Percentiles rank a stretch among this genome's conserved stretches.
Evolutionary conservation across 2,329 filamentous ascomycete genomes (phyloP).

Genomic region (Colletotrichum liaoningense): DNA sequence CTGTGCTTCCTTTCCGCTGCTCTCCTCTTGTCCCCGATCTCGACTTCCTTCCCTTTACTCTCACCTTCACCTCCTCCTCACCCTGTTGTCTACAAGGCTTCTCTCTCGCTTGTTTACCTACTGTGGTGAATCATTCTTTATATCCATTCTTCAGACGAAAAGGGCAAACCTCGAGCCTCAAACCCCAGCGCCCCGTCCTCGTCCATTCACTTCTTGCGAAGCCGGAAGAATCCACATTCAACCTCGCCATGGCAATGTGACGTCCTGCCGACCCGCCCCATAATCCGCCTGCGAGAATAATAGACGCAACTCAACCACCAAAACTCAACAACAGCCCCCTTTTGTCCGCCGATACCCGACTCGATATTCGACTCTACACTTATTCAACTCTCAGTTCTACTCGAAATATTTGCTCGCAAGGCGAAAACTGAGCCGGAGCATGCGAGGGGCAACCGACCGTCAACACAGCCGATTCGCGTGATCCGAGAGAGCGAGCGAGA

Average conservation of each 20-base stretch:
- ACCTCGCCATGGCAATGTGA: conserved; percentile 33
- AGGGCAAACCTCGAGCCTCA: neutral
- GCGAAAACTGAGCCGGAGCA: conserved; percentile 18
- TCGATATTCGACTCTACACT: neutral
- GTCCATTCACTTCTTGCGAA: conserved; percentile 24
- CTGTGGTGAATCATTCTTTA: neutral
- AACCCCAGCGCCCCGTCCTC: neutral
- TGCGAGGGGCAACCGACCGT: conserved; percentile 23
- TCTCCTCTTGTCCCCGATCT: conserved; percentile 24
- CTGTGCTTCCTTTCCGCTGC: conserved; percentile 16
- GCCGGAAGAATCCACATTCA: conserved; percentile 7
- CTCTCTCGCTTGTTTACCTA: conserved; percentile 3
- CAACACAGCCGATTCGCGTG: conserved; percentile 23
- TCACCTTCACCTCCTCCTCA: conserved; percentile 17
- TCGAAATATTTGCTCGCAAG: neutral
- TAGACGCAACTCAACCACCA: conserved; percentile 16
- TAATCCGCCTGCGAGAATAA: conserved; percentile 31
- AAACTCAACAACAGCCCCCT: neutral
- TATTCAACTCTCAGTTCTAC: neutral
- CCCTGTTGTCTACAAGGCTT: conserved; percentile 15
- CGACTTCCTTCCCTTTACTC: conserved; percentile 26
- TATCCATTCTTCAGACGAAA: conserved; percentile 2
- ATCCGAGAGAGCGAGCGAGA: conserved; percentile 13
- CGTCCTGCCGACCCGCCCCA: conserved; percentile 34
- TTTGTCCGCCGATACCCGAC: neutral